phyloP scores from a whole-genome alignment of 306 rosid species.

The Dryas octopetala region DNA sequence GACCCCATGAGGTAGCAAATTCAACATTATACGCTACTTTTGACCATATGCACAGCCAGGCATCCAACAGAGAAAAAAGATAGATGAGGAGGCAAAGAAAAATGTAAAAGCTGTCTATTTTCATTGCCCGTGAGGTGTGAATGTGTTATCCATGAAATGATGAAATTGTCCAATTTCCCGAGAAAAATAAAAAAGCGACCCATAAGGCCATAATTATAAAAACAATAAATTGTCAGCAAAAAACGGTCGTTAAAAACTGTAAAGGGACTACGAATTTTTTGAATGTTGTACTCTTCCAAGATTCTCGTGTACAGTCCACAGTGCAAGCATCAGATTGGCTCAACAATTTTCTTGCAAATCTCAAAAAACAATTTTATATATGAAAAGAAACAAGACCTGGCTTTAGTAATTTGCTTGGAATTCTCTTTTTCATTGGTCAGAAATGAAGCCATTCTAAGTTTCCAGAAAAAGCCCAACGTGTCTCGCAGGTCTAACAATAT shows the following conservation, averaged over 20 bases:
- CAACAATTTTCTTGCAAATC: background rate
- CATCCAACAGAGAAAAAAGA: background rate
- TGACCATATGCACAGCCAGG: constrained; percentile 23
- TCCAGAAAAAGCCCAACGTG: no score
- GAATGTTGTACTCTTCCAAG: background rate
- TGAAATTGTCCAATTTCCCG: no score
- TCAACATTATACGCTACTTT: constrained; percentile 40
- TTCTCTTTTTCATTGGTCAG: no score
- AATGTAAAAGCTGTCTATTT: no score
- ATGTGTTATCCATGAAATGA: no score
- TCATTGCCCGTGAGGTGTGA: background rate
- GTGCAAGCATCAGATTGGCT: background rate
- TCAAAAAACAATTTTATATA: background rate
- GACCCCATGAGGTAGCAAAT: constrained; percentile 13
- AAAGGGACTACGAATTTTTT: background rate
- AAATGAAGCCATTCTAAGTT: background rate
- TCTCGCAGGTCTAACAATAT: background rate
- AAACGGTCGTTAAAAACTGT: background rate
- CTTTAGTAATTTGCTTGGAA: background rate
- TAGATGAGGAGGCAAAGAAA: background rate
- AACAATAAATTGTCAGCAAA: background rate
- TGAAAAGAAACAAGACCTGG: background rate
- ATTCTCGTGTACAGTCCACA: background rate
- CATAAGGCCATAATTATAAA: no score
- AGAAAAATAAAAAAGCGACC: no score